Percentiles rank a stretch among this genome's conserved stretches.
Evolutionary conservation across 2,329 filamentous ascomycete genomes (phyloP).

Genomic region (Mycosphaerelloides madeirae): DNA sequence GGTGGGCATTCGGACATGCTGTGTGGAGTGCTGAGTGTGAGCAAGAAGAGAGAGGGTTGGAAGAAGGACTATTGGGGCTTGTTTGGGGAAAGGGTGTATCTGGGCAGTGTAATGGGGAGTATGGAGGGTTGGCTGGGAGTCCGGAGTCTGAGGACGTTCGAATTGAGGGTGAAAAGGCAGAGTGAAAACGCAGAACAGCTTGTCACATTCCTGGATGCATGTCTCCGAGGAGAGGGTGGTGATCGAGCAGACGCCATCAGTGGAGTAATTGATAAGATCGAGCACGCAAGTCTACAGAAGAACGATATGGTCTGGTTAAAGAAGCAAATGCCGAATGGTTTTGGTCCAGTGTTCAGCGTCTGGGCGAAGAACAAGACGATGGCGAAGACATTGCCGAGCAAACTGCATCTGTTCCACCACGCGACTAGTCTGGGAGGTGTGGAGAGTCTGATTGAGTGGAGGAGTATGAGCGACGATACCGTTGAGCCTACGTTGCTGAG

Average conservation of each 20-base stretch:
- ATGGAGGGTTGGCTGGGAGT: constrained; percentile 91
- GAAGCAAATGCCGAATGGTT: constrained; percentile 87
- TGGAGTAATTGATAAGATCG: constrained; percentile 56
- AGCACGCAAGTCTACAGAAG: constrained; percentile 77
- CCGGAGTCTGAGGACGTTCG: constrained; percentile 77
- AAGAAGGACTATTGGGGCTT: constrained; percentile 48
- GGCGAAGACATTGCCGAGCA: constrained; percentile 69
- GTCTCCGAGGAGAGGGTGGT: constrained; percentile 36
- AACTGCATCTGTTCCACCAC: constrained; percentile 81
- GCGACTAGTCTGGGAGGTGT: constrained; percentile 91
- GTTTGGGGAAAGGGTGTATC: constrained; percentile 63
- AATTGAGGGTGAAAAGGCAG: constrained; percentile 75
- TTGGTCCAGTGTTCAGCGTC: constrained; percentile 81
- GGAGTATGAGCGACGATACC: constrained; percentile 73
- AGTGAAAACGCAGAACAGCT: constrained; percentile 64
- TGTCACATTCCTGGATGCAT: constrained; percentile 64
- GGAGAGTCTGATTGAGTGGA: constrained; percentile 95
- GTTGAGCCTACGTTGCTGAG: constrained; percentile 71
- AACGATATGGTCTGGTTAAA: constrained; percentile 64
- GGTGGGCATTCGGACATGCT: constrained; percentile 93
- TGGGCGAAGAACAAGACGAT: constrained; percentile 55
- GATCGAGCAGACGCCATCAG: constrained; percentile 45
- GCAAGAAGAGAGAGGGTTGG: constrained; percentile 49
- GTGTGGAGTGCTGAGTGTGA: constrained; percentile 73
- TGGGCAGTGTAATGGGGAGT: constrained; percentile 82